Percentiles rank a stretch among this genome's conserved stretches.
These are phyloP conservation scores for Colletotrichum gloeosporioides DNA, from an alignment of 2,329 filamentous ascomycete species.

Conservation along the genomic window DNA sequence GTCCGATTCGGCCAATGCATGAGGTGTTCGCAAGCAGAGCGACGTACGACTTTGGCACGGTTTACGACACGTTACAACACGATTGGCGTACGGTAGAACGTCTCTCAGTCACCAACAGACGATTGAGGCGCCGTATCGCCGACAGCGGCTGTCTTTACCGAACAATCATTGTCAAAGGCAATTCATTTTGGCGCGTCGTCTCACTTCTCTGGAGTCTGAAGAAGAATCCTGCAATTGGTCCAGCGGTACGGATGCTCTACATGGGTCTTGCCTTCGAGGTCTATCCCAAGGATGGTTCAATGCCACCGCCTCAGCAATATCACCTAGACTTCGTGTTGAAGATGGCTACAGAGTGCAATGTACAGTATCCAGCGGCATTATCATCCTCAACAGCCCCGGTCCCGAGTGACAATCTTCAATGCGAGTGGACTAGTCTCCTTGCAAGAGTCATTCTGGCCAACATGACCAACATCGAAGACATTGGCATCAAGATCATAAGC, in stretches of 20 bases:
- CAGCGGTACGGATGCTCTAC: background rate
- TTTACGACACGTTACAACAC: background rate
- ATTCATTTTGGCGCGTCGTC: background rate
- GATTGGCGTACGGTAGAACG: background rate
- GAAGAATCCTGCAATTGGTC: background rate
- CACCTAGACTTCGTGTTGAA: background rate
- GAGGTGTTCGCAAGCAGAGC: background rate
- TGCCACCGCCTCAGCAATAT: background rate
- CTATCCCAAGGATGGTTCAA: background rate
- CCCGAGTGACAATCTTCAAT: background rate
- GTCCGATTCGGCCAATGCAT: background rate
- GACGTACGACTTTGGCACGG: background rate
- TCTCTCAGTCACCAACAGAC: background rate
- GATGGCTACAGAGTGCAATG: background rate
- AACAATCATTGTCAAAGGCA: background rate
- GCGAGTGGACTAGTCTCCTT: background rate
- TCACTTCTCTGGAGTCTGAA: background rate
- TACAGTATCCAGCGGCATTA: background rate
- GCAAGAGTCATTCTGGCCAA: background rate
- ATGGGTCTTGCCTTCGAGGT: background rate
- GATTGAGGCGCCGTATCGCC: background rate
- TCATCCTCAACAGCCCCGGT: background rate
- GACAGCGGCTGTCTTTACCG: background rate
- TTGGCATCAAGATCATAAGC: background rate
- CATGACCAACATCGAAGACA: background rate